phyloP scores from a whole-genome alignment of 164 flowering plant genomes.

The Sextonia rubra region DNA sequence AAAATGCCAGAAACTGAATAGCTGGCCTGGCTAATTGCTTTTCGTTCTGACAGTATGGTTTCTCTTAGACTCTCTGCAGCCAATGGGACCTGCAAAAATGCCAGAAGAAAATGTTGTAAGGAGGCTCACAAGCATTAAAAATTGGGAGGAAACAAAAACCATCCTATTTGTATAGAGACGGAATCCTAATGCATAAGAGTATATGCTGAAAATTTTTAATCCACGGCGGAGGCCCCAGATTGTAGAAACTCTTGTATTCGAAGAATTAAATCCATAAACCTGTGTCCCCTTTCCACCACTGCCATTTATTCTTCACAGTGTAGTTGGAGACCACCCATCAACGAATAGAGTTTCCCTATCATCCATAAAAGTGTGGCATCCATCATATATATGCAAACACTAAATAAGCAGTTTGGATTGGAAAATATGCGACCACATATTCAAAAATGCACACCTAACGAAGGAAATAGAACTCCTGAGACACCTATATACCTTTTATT shows the following conservation, averaged over 20 bases:
- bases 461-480: background rate
- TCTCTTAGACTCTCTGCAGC: slow-evolving; percentile 47
- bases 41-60: slow-evolving; percentile 42
- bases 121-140: background rate
- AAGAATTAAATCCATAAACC: too few relatives aligned
- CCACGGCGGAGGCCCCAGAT: background rate
- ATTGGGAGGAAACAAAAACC: background rate
- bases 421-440: background rate
- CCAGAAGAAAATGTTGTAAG: background rate
- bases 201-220: background rate
- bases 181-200: background rate
- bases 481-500: background rate
- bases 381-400: background rate
- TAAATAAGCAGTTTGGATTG: background rate
- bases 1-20: slow-evolving; percentile 71
- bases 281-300: background rate
- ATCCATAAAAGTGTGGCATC: background rate
- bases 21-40: slow-evolving; percentile 38
- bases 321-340: background rate
- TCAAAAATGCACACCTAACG: background rate
- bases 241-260: too few relatives aligned
- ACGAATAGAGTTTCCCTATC: background rate
- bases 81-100: slow-evolving; percentile 36
- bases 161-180: background rate
- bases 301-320: background rate